These are phyloP conservation scores for Boletus hoseneyae DNA, from an alignment of 1,284 basidiomycete species.

Conservation along the genomic window DNA sequence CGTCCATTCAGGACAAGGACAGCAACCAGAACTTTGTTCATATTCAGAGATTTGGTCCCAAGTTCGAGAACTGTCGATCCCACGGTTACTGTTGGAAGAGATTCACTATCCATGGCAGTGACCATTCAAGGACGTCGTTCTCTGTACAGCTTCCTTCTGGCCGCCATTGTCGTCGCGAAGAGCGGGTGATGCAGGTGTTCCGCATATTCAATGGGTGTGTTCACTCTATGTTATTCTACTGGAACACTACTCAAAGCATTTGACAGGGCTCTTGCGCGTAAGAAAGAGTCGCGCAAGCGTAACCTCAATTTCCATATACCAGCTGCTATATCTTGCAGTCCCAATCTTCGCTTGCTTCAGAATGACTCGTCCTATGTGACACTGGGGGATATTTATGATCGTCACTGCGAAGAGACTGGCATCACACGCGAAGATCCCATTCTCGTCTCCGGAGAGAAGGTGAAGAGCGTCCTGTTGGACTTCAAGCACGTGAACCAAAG, in stretches of 20 bases:
- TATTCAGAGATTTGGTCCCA: slow-evolving; percentile 89
- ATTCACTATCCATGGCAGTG: slow-evolving; percentile 90
- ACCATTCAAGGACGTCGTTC: slow-evolving; percentile 87
- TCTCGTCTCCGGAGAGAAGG: slow-evolving; percentile 79
- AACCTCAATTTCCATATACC: slow-evolving; percentile 93
- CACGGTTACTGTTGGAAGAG: slow-evolving; percentile 89
- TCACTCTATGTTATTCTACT: background rate
- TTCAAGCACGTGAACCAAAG: slow-evolving; percentile 50
- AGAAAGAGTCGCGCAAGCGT: slow-evolving; percentile 93
- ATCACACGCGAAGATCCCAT: slow-evolving; percentile 89
- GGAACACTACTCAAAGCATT: slow-evolving; percentile 10
- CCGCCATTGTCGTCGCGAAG: slow-evolving; percentile 89
- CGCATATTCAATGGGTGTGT: slow-evolving; percentile 88
- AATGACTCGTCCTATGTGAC: slow-evolving; percentile 91
- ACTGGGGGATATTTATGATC: slow-evolving; percentile 93
- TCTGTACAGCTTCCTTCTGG: slow-evolving; percentile 89
- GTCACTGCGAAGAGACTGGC: slow-evolving; percentile 76
- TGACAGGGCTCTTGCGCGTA: slow-evolving; percentile 72
- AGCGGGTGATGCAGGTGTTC: slow-evolving; percentile 89
- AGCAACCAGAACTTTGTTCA: slow-evolving; percentile 90
- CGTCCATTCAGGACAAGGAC: slow-evolving; percentile 76
- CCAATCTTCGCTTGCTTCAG: slow-evolving; percentile 83
- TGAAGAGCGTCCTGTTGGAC: slow-evolving; percentile 66
- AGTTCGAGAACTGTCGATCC: slow-evolving; percentile 85
- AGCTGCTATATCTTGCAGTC: slow-evolving; percentile 81